Base-by-base conservation (phyloP, 768 basidiomycete genomes). In the Rhodotorula babjevae region DNA sequence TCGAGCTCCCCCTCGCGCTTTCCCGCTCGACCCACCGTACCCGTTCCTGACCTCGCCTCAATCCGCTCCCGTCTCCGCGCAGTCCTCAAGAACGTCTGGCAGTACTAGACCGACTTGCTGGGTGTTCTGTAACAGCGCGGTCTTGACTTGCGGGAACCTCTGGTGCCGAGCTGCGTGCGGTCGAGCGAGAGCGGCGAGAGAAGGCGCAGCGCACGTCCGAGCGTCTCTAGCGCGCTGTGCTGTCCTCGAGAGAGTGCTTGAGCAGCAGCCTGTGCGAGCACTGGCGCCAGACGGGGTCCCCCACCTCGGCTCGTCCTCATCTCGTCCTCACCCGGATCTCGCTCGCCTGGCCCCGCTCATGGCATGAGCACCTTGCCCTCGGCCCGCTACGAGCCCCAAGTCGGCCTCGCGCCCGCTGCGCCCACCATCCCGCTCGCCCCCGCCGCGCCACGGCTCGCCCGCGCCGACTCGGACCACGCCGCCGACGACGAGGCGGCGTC, bases 21-120 rank as follows among this genome's bases (percentile, higher is more conserved):
- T 19, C n/a, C 29, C 2, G 12, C 36, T 7, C 33, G 2, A 21
- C 49, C 57, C 58, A 18, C 40, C 19, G 23, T 7, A 23, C 19
- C 29, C 25, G 16, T 21, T 36, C 21, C 46, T 57, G 44, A 36
- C 49, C 31, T 31, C 23, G 25, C n/a, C 10, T 6, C 27, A 25
- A 18, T 27, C 16, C 46, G 0, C 27, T 33, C 33, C 0, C 57
- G 4, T 47, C 8, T 3, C 16, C 42, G 3, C 75, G 42, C 79
- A 97, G 94, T 96, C 82, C 90, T 98, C 82, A 89, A 91, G 82
- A 92, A 92, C 82, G 92, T 93, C 81, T 98, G 93, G 93, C 89
- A 88, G 77, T 92, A 91, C 88, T 59, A 59, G 58, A 59, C 16
- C 44, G 46, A 50, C 46, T 23, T 29, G 57, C 23, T 23, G 44